Conservation (phyloP, 495 filamentous ascomycete genomes). For the Tuber umbilicatum region DNA sequence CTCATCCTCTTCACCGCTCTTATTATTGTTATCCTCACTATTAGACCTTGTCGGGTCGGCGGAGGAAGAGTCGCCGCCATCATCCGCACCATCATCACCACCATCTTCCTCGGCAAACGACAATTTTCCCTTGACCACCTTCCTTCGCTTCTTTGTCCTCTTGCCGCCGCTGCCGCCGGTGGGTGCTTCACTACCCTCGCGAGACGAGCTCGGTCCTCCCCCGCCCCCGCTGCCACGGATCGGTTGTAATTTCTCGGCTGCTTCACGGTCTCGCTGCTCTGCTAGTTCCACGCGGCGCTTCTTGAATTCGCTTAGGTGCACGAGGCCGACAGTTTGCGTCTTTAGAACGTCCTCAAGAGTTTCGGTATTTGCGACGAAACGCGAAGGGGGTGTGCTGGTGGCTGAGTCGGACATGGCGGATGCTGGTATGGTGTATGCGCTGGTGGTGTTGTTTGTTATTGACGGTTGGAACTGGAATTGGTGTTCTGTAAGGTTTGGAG, state of each 20-base stretch:
- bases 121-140: slow-evolving; percentile 57
- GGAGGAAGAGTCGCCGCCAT: slow-evolving; percentile 12
- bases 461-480: background rate
- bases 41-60: slow-evolving; percentile 9
- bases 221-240: slow-evolving; percentile 35
- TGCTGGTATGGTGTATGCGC: slow-evolving; percentile 8
- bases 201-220: slow-evolving; percentile 18
- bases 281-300: slow-evolving; percentile 91
- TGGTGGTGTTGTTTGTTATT: background rate
- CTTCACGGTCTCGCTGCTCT: slow-evolving; percentile 82
- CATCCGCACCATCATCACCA: slow-evolving; percentile 45
- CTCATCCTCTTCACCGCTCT: slow-evolving; percentile 16
- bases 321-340: slow-evolving; percentile 86
- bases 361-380: slow-evolving; percentile 71
- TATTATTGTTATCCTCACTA: slow-evolving; percentile 14
- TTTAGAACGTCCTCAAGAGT: slow-evolving; percentile 88
- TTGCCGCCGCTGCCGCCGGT: slow-evolving; percentile 46
- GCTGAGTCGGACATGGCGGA: background rate
- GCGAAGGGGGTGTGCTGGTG: slow-evolving; percentile 50
- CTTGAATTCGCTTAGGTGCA: slow-evolving; percentile 87
- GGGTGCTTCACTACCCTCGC: slow-evolving; percentile 45
- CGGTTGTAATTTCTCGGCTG: slow-evolving; percentile 56
- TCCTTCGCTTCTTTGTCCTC: slow-evolving; percentile 59
- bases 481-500: too few species aligned
- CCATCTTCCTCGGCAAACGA: slow-evolving; percentile 61